Percentiles rank a stretch among this genome's conserved stretches.
Evolutionary conservation across 2,329 filamentous ascomycete genomes (phyloP).

Genomic region (Ophiosphaerella narmari): DNA sequence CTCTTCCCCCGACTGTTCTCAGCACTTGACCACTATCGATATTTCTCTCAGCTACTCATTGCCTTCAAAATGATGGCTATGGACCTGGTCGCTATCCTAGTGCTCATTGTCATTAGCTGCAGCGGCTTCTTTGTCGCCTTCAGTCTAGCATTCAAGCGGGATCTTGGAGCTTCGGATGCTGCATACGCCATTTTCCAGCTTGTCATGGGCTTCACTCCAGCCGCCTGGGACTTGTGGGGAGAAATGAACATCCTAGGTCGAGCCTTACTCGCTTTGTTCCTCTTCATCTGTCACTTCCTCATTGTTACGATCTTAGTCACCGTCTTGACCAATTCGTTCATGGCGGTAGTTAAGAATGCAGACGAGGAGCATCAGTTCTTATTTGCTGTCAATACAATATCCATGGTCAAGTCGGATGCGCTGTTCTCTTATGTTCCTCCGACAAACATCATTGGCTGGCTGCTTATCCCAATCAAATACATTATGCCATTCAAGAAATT

Average conservation of each 20-base stretch:
- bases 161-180: constrained; percentile 72
- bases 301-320: constrained; percentile 94
- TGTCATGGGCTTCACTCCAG: constrained; percentile 92
- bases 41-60: constrained; percentile 93
- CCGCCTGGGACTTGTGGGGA: constrained; percentile 89
- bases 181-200: constrained; percentile 93
- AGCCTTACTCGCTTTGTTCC: constrained; percentile 75
- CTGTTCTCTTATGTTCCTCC: constrained; percentile 93
- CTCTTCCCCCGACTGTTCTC: constrained; percentile 91
- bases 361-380: constrained; percentile 91
- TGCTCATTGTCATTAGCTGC: constrained; percentile 83
- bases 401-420: constrained; percentile 97
- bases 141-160: constrained; percentile 74
- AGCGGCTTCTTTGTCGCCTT: constrained; percentile 97
- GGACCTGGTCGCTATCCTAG: constrained; percentile 81
- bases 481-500: constrained; percentile 79
- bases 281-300: constrained; percentile 94
- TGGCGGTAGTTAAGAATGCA: constrained; percentile 90
- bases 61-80: constrained; percentile 93
- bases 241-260: constrained; percentile 80
- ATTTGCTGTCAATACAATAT: constrained; percentile 95
- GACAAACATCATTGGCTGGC: constrained; percentile 88
- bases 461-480: constrained; percentile 81
- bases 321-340: constrained; percentile 95
- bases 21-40: constrained; percentile 90